Evolutionary conservation across 768 basidiomycete genomes (phyloP), one percentile per base, ranked within the genome.

Genomic region (Pleurotus citrinopileatus): DNA sequence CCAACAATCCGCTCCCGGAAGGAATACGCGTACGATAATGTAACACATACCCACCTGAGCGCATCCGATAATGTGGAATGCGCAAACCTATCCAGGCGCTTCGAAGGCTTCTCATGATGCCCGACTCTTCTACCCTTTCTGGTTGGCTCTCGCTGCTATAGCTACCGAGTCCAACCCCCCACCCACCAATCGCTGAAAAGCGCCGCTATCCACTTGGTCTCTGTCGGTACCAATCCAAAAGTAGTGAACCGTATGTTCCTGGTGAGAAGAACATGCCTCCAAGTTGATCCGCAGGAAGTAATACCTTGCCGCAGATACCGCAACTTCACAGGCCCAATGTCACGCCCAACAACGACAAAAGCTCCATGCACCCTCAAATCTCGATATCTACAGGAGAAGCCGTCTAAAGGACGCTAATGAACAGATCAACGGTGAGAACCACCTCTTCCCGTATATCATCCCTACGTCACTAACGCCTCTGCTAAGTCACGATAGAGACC

Each of bases 251-350:
- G 26, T n/a, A 26, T 47, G 27, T 29, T 47, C 27, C 48, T 23
- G 34, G 26, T 47, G 45, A 29, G 45, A 47, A 29, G 27, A 25
- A 3, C 9, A 22, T 9, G 22, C 22, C 6, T 3, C n/a, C 2
- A n/a, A 28, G 3, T 51, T 51, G 48, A 51, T 51, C 48, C 48
- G 48, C 27, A 50, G 48, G 48, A 32, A 36, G 23, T 7, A 19
- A 12, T 19, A 40, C 38, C 48, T 51, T 51, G 48, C 48, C 34
- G 34, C 48, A 51, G 17, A 37, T 51, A 36, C 34, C 48, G 48
- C 48, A 51, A 51, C 13, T 36, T 34, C 23, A 38, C 34, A 51
- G 19, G 48, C 20, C 48, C 12, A 34, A 19, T 15, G 28, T 29
- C 29, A 50, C n/a, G 34, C n/a, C 19, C 22, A 12, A 13, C 25